A percentile compares a stretch with the other conserved stretches of the same genome.
phyloP scores from a whole-genome alignment of 805 yeast species.

The Kuraishia molischiana region DNA sequence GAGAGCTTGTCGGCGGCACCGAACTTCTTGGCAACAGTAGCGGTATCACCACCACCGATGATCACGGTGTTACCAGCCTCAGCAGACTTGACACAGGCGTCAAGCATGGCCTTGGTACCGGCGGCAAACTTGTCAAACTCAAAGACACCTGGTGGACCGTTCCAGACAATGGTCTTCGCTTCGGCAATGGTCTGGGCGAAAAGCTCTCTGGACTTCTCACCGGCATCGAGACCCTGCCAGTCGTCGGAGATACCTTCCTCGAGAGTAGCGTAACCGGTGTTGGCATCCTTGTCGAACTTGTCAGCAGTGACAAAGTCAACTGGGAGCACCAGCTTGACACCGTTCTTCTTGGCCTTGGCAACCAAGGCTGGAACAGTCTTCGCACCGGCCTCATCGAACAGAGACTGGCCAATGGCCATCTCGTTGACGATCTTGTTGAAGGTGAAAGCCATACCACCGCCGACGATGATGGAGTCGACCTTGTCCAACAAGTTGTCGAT shows the following conservation, averaged over 20 bases:
- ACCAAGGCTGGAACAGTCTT: conserved; percentile 87
- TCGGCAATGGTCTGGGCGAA: conserved; percentile 76
- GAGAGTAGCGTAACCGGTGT: conserved; percentile 74
- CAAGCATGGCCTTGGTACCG: conserved; percentile 89
- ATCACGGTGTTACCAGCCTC: conserved; percentile 88
- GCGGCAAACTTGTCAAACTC: conserved; percentile 88
- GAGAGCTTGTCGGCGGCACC: conserved; percentile 95
- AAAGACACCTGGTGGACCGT: conserved; percentile 99
- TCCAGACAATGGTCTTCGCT: conserved; percentile 99
- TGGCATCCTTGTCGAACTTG: conserved; percentile 86
- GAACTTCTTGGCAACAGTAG: conserved; percentile 97
- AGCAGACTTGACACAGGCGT: conserved; percentile 79
- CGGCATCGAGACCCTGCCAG: conserved; percentile 94
- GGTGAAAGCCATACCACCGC: conserved; percentile 99
- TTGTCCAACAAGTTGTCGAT: conserved; percentile 95
- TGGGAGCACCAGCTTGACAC: conserved; percentile 89
- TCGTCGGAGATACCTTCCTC: conserved; percentile 90
- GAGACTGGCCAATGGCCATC: conserved; percentile 84
- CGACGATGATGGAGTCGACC: conserved; percentile 89
- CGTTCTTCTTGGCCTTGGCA: conserved; percentile 93
- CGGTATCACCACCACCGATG: conserved; percentile 99
- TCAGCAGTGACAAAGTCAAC: conserved; percentile 95
- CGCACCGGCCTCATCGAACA: conserved; percentile 91
- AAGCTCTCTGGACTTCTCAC: conserved; percentile 78
- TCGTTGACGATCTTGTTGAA: conserved; percentile 88